Conservation (phyloP, 2,329 filamentous ascomycete genomes). For the Cordyceps fumosorosea region DNA sequence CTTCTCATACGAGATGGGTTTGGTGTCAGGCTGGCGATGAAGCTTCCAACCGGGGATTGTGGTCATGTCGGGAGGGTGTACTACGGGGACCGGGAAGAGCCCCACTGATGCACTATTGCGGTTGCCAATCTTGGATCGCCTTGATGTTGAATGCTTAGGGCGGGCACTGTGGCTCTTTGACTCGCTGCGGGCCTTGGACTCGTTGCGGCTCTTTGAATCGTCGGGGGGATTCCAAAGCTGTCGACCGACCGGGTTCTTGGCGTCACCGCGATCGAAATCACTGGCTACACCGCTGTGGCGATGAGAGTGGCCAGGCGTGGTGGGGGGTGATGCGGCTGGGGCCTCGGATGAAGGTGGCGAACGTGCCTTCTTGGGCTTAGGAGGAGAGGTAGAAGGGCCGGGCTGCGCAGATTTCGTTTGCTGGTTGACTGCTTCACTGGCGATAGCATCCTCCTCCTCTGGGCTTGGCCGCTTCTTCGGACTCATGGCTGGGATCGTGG, state of each 20-base stretch:
- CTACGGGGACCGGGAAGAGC: neutral
- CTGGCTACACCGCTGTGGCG: neutral
- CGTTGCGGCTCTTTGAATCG: slow-evolving; percentile 12
- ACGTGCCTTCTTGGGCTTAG: slow-evolving; percentile 20
- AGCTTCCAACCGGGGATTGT: neutral
- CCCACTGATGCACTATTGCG: neutral
- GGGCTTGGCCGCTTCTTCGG: neutral
- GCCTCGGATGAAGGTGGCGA: slow-evolving; percentile 22
- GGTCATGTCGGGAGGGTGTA: slow-evolving; percentile 3
- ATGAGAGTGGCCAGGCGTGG: slow-evolving; percentile 4
- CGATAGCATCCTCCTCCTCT: neutral
- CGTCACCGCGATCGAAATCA: slow-evolving; percentile 21
- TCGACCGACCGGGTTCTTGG: slow-evolving; percentile 18
- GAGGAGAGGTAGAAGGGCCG: slow-evolving; percentile 1
- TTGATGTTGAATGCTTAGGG: neutral
- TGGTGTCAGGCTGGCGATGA: slow-evolving; percentile 50
- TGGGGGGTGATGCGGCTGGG: slow-evolving; percentile 18
- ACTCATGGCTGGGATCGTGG: neutral
- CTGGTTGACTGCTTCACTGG: neutral
- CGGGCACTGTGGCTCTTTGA: neutral
- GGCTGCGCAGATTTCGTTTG: slow-evolving; percentile 14
- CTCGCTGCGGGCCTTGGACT: slow-evolving; percentile 12
- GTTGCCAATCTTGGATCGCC: neutral
- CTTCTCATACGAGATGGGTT: slow-evolving; percentile 69
- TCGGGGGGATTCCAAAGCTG: slow-evolving; percentile 26